phyloP scores from a whole-genome alignment of 1,139 yeast species.

The Saccharomycopsis phalli region DNA sequence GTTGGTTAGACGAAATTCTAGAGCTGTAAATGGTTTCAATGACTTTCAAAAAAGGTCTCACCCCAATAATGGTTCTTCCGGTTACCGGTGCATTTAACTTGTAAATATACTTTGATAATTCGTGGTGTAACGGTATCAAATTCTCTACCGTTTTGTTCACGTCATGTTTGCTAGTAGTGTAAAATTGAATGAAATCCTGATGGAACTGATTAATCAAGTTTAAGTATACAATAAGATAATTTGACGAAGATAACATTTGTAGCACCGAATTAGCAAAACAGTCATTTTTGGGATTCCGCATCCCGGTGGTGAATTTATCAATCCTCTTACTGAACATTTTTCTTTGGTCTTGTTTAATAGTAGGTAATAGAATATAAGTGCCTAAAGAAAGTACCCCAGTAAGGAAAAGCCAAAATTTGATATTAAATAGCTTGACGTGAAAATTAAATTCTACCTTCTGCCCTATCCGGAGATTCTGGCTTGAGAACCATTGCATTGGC shows the following conservation, averaged over 20 bases:
- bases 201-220: constrained; percentile 26
- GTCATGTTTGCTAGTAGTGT: not conserved
- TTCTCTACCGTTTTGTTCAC: not conserved
- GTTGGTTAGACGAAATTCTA: constrained; percentile 73
- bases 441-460: too few species aligned
- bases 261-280: constrained; percentile 90
- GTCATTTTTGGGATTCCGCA: constrained; percentile 74
- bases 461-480: too few species aligned
- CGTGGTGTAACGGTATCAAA: constrained; percentile 17
- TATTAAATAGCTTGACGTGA: too few species aligned
- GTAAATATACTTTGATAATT: constrained; percentile 12
- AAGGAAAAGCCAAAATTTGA: too few species aligned
- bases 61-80: constrained; percentile 50
- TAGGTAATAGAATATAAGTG: not conserved
- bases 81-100: constrained; percentile 21
- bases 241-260: constrained; percentile 73
- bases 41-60: constrained; percentile 69
- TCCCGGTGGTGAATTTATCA: constrained; percentile 75
- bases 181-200: constrained; percentile 7
- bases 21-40: constrained; percentile 73
- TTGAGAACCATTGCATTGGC: too few species aligned
- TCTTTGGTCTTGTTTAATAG: constrained; percentile 3
- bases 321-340: constrained; percentile 36
- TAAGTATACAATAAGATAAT: constrained; percentile 55
- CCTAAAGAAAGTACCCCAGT: not conserved